Evolutionary conservation across 352 stramenopile genomes (phyloP), one percentile per base, ranked within the genome.

Genomic region (Phytopythium delawarense): DNA sequence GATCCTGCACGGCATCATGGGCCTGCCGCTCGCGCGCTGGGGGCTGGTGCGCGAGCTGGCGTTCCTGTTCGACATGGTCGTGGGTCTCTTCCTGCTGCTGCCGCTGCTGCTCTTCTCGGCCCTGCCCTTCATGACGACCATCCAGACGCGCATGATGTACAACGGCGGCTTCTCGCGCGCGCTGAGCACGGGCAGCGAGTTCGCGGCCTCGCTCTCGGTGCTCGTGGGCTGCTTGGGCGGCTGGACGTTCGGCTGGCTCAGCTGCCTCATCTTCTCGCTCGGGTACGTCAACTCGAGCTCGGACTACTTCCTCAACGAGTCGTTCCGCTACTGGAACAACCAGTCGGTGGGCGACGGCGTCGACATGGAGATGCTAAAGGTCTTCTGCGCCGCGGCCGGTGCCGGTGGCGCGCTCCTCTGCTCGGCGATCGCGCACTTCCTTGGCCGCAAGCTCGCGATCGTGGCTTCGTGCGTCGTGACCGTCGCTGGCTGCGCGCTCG

Each of bases 81-180:
- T 94, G 11, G 87, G 87, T 2, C 35, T 92, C 23, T 91, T 94
- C 59, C 57, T 94, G 23, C 74, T 88, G 18, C 16, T 94, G 1
- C 84, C 86, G 25, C 74, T 96, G 20, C 50, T 94, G 45, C 46
- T 94, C 21, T 37, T 96, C 6, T 94, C 85, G 48, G 84, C 81
- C 21, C 85, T 96, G 61, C 87, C 85, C 23, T 96, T 94, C 65
- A 94, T 96, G 85, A 84, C 81, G 42, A 94, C 86, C 11, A 91
- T 94, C 57, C 87, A 96, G 57, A 94, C 87, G 42, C 85, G 87
- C 35, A 96, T 96, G 85, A 96, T 96, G 87, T 96, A 96, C 70
- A 96, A 96, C 59, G 86, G 87, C 21, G 85, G 87, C 45, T 96
- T 96, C 50, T 94, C 87, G 16, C 82, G 82, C 46, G 82, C 85